Evolutionary conservation across 371 early-diverging fungal genomes (phyloP).

Genomic region (Conidiobolus incongruus): DNA sequence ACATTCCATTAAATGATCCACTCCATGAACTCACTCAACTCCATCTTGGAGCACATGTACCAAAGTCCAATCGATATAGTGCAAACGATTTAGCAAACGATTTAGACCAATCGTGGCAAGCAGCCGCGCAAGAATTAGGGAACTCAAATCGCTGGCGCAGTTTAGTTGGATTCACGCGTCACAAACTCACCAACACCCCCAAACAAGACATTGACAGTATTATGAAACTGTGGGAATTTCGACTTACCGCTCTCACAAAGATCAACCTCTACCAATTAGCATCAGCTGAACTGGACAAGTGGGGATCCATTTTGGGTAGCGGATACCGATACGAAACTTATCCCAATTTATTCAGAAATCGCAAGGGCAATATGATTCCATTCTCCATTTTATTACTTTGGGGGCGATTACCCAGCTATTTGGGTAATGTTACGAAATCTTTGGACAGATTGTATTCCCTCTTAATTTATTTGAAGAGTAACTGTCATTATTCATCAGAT

Average conservation of each 20-base stretch:
- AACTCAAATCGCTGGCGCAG: too few species aligned
- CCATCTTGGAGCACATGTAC: too few species aligned
- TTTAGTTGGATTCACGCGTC: too few species aligned
- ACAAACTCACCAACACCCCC: too few species aligned
- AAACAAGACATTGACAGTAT: too few species aligned
- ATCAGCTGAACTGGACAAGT: conserved; percentile 1
- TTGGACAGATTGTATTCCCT: not conserved
- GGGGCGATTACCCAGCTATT: not conserved
- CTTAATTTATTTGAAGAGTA: not conserved
- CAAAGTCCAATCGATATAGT: too few species aligned
- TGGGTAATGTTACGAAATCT: not conserved
- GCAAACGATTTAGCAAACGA: too few species aligned
- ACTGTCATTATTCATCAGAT: not conserved
- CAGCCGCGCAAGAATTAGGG: too few species aligned
- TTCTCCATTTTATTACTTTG: not conserved
- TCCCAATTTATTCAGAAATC: not conserved
- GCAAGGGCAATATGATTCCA: not conserved
- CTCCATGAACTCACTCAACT: too few species aligned
- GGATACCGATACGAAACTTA: not conserved
- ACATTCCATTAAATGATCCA: too few species aligned
- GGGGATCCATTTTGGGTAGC: not conserved
- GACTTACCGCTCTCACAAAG: not conserved
- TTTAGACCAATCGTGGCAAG: too few species aligned
- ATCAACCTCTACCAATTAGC: not conserved
- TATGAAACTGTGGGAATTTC: not conserved